Base-by-base conservation (phyloP, 2,329 filamentous ascomycete genomes). In the Hypoxylon sp. region DNA sequence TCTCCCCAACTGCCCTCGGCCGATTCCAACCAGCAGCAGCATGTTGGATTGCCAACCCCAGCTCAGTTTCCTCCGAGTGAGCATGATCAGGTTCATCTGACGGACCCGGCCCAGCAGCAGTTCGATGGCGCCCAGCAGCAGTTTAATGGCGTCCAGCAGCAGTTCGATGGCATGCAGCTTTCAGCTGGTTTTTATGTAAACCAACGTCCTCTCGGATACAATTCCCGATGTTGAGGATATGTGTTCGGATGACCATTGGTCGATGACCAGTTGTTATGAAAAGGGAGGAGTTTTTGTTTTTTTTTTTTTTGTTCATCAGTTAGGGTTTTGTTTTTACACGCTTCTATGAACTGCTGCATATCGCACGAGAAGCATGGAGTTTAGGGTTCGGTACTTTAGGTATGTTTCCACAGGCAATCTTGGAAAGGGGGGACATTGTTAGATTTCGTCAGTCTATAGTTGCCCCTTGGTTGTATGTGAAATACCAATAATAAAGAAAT, bases 401-500 rank as follows among this genome's bases (percentile, higher is more conserved):
- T 4, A 11, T 22, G 17, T 22, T 44, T 22, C 40, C 17, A 44
- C 22, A 20, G 7, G 40, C 17, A 22, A 44, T 50, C 46, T 22
- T 50, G 46, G 46, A 50, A 50, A 50, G 2, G 46, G 46, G 46
- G 46, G 8, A 27, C 13, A 4, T 50, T n/a, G 46, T n/a, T 30
- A 30, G 22, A 11, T 50, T 14, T 11, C 22, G 46, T 50, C 14
- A n/a, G 27, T 50, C 46, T 50, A 50, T 50, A 50, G 46, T n/a
- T 30, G 22, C 40, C 17, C 17, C 17, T 10, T 44, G 8, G 20
- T 20, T 22, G 17, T 3, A 22, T 44, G 17, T 6, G n/a, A 6
- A 44, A 22, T 13, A 10, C 17, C 2, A 11, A 22, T 20, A 22
- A 11, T 11, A 44, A 7, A 22, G 17, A 44, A n/a, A 42, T 7